Base-by-base conservation (phyloP, 1,139 yeast genomes). In the Candida smagusa region DNA sequence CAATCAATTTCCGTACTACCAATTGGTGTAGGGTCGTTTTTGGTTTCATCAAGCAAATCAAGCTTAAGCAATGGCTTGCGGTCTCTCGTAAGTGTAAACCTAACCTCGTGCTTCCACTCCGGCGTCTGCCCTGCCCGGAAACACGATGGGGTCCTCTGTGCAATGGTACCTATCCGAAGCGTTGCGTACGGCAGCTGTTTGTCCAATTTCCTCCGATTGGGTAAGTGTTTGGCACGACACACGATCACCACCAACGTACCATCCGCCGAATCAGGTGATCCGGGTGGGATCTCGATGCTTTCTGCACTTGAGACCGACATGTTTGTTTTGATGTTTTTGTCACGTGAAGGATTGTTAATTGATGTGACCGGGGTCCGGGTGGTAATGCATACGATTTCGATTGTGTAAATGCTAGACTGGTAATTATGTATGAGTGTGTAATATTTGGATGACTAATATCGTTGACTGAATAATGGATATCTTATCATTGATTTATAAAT, bases 71-170 rank as follows among this genome's bases (percentile, higher is more conserved):
- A 46, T 1, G 89, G 85, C 40, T 70, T 75, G 22, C 85, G 71
- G 32, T 82, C 84, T 16, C 84, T 70, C 2, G 80, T 69, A 28
- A 84, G 58, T 30, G 76, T 72, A 59, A 85, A 88, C 47, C 92
- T 69, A 34, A 82, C 72, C 49, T 86, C 90, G 48, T 81, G 83
- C 44, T 86, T 84, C 87, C 96, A 89, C 31, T 72, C 78, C 0
- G 97, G 97, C 2, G 87, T 84, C 56, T 89, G 97, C 1, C 97
- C 97, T 1, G 95, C 97, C 47, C 97, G 64, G 46, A 77, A 75
- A 42, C 84, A 79, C 0, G 86, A 69, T 22, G 79, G 80, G 0
- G 96, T 86, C 47, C 84, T 77, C 47, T 83, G 77, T 16, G 94
- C 92, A 43, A 76, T 76, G 39, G 86, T 84, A n/a, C 90, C 95